Conservation (phyloP, 2,329 filamentous ascomycete genomes). For the Xylariaceae sp. region DNA sequence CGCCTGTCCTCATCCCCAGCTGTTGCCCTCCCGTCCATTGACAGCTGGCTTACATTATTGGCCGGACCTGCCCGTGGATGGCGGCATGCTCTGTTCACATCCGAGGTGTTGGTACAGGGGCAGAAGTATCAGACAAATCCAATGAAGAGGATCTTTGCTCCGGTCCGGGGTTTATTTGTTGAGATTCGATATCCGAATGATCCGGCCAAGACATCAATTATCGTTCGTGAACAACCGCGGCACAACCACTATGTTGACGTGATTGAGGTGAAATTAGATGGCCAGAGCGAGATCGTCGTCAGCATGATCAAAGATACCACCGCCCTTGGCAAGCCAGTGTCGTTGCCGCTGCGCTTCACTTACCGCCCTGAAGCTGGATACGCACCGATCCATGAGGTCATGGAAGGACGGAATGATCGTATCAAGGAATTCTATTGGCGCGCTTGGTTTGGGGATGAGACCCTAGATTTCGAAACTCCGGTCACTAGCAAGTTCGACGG, state of each 20-base stretch:
- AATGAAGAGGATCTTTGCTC: slow-evolving; percentile 87
- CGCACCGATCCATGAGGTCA: slow-evolving; percentile 95
- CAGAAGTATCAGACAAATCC: slow-evolving; percentile 98
- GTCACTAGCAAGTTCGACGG: slow-evolving; percentile 90
- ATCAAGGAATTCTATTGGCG: slow-evolving; percentile 99
- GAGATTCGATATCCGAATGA: slow-evolving; percentile 85
- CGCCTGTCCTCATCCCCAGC: slow-evolving; percentile 77
- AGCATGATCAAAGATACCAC: slow-evolving; percentile 94
- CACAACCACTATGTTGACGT: slow-evolving; percentile 88
- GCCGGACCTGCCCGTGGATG: slow-evolving; percentile 86
- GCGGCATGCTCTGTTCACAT: slow-evolving; percentile 91
- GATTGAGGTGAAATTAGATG: slow-evolving; percentile 77
- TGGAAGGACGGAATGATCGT: slow-evolving; percentile 92
- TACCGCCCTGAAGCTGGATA: slow-evolving; percentile 97
- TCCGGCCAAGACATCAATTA: slow-evolving; percentile 79
- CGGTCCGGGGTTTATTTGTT: slow-evolving; percentile 82
- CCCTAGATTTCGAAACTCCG: slow-evolving; percentile 78
- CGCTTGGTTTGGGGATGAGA: slow-evolving; percentile 92
- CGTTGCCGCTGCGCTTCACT: slow-evolving; percentile 82
- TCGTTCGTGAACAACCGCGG: slow-evolving; percentile 82
- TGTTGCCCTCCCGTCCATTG: slow-evolving; percentile 73
- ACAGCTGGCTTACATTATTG: slow-evolving; percentile 85
- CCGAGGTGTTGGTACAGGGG: slow-evolving; percentile 91
- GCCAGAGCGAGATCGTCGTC: slow-evolving; percentile 79
- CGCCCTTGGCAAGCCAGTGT: slow-evolving; percentile 78